phyloP scores from a whole-genome alignment of 2,329 filamentous ascomycete species.

The Ophiostoma ulmi region DNA sequence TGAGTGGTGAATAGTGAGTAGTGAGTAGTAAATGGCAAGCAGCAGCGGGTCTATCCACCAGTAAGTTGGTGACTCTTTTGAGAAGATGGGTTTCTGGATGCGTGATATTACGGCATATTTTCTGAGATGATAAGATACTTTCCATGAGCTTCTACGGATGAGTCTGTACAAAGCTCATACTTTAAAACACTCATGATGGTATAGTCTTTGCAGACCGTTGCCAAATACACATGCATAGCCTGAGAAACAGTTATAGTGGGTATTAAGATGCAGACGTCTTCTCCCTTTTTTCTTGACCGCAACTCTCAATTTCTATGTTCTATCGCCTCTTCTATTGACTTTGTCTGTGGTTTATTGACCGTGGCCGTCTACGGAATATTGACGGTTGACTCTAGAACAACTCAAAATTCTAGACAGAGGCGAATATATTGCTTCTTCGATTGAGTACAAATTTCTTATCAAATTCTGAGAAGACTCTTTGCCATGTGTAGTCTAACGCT shows the following conservation, averaged over 20 bases:
- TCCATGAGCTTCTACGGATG: not conserved
- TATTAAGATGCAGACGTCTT: not conserved
- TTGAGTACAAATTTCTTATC: too few species aligned
- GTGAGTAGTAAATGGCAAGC: too few species aligned
- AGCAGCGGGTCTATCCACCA: not conserved
- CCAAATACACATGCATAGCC: not conserved
- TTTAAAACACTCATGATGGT: too few species aligned
- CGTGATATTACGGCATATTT: too few species aligned
- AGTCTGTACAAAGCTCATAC: too few species aligned
- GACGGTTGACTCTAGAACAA: not conserved
- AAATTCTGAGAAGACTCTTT: too few species aligned
- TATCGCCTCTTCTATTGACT: not conserved
- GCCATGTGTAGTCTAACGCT: not conserved
- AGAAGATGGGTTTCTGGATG: too few species aligned
- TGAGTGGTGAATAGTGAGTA: too few species aligned
- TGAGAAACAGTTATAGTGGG: too few species aligned
- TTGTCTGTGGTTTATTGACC: too few species aligned
- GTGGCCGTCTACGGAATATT: not conserved
- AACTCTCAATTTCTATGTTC: not conserved
- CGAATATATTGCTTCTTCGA: not conserved
- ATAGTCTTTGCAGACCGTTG: not conserved
- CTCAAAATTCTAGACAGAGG: not conserved
- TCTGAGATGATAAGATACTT: not conserved
- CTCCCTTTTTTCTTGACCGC: not conserved
- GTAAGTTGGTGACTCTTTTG: not conserved